These are phyloP conservation scores for Suhomyces ambrosiae DNA, from an alignment of 1,139 yeast species.

Conservation along the genomic window DNA sequence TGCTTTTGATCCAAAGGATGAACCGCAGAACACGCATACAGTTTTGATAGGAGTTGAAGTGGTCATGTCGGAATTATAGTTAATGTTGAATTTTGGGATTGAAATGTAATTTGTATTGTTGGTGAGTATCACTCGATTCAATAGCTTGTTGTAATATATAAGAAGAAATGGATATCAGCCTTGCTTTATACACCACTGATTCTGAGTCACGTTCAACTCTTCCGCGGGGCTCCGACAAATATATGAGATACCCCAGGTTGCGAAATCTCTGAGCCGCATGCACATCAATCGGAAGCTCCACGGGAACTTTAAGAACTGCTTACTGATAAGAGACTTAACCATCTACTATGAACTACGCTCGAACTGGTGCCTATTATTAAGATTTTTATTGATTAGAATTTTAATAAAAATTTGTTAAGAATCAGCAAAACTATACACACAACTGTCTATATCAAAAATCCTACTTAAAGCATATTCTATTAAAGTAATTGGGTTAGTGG, in stretches of 20 bases:
- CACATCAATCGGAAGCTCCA: not conserved
- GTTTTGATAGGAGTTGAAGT: slow-evolving; percentile 38
- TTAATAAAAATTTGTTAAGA: too few relatives aligned
- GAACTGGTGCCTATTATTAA: too few relatives aligned
- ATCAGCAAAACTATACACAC: too few relatives aligned
- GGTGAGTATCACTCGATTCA: not conserved
- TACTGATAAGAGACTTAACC: not conserved
- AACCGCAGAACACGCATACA: slow-evolving; percentile 86
- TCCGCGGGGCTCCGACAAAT: slow-evolving; percentile 9
- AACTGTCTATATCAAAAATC: too few relatives aligned
- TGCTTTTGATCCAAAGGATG: slow-evolving; percentile 66
- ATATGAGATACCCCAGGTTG: not conserved
- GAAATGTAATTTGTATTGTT: not conserved
- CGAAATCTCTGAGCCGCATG: not conserved
- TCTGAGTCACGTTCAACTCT: slow-evolving; percentile 2
- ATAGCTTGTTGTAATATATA: not conserved
- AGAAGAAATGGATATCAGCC: not conserved
- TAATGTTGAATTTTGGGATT: not conserved
- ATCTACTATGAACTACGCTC: too few relatives aligned
- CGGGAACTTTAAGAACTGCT: not conserved
- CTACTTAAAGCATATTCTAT: too few relatives aligned
- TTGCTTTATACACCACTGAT: not conserved
- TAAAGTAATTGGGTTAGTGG: too few relatives aligned
- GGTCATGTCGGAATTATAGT: slow-evolving; percentile 12
- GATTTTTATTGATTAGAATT: too few relatives aligned